Evolutionary conservation across 2,329 filamentous ascomycete genomes (phyloP).

Genomic region (Hypoxylon sp.): DNA sequence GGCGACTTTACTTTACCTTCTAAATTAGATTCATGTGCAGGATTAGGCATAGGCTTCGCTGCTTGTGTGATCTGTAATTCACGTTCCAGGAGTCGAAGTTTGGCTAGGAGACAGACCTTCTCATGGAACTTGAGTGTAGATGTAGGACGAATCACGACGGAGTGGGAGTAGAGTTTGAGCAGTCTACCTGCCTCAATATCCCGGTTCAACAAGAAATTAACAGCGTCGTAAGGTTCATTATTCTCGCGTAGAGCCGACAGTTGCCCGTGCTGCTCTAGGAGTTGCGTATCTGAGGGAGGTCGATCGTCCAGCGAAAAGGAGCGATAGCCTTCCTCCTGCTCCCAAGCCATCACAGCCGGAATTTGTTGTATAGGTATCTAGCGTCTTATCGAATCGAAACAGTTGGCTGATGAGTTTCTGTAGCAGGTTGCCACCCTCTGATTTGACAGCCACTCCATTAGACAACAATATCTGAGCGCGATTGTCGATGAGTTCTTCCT

Average conservation of each 20-base stretch:
- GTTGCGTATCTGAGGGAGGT: conserved; percentile 12
- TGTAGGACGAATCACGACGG: conserved; percentile 2
- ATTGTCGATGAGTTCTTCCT: conserved; percentile 31
- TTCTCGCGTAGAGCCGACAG: conserved; percentile 7
- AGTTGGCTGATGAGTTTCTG: neutral
- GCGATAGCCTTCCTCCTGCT: conserved; percentile 14
- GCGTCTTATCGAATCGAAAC: neutral
- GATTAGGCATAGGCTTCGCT: neutral
- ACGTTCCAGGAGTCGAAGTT: conserved; percentile 8
- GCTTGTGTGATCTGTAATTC: neutral
- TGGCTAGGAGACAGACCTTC: conserved; percentile 27
- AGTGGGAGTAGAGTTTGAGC: conserved; percentile 22
- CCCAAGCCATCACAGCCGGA: neutral
- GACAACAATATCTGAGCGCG: conserved; percentile 25
- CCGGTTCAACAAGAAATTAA: conserved; percentile 34
- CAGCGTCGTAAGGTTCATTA: neutral
- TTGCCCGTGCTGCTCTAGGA: conserved; percentile 3
- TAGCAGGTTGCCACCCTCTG: neutral
- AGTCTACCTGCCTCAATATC: conserved; percentile 39
- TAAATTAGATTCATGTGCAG: neutral
- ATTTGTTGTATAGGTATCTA: neutral
- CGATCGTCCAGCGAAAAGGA: conserved; percentile 11
- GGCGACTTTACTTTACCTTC: conserved; percentile 14
- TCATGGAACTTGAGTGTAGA: conserved; percentile 15
- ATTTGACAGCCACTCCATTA: conserved; percentile 3